Evolutionary conservation across 768 basidiomycete species (phyloP), one percentile per base, ranked within the genome.

Genomic region (Hericium coralloides): DNA sequence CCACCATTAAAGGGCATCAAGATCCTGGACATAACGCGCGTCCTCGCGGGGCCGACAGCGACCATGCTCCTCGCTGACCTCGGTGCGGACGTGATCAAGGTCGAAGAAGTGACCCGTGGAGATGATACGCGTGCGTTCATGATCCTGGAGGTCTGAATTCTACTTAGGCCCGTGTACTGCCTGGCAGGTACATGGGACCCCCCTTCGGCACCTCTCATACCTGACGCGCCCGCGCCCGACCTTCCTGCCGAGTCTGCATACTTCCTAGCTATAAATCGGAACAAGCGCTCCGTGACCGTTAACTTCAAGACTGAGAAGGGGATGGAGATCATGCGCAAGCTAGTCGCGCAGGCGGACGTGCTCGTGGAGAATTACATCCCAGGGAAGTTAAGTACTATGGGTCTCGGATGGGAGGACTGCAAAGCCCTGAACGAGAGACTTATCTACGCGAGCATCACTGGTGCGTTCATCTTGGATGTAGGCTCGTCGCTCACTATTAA

Each of bases 11-110:
- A 79, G 59, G 92, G 90, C 15, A 74, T 95, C 61, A 83, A 79
- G 64, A 79, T 97, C n/a, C 75, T 98, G 22, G 95, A 98, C 70
- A 72, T 97, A 55, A 92, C 93, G 14, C 80, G 95, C 26, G 88
- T 97, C 1, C 74, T 98, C 51, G 93, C 93, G n/a, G 93, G 92
- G 0, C 93, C 93, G 36, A 87, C 87, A 1, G 83, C 87, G n/a
- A 90, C 92, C 1, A 90, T 95, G 93, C 78, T 95, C 59, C 77
- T 97, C n/a, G 93, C 86, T 7, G 92, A 95, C 72, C 73, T 95
- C 38, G 87, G 92, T 1, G 95, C 95, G 49, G 92, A 98, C 67
- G 92, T 98, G 26, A 81, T 97, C 69, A 98, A 97, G 69, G 82
- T 97, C 5, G 92, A 95, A 67, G 88, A 92, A 66, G 74, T 81